phyloP scores from a whole-genome alignment of 305 asterid species.

The Solanum aculeatissimum region DNA sequence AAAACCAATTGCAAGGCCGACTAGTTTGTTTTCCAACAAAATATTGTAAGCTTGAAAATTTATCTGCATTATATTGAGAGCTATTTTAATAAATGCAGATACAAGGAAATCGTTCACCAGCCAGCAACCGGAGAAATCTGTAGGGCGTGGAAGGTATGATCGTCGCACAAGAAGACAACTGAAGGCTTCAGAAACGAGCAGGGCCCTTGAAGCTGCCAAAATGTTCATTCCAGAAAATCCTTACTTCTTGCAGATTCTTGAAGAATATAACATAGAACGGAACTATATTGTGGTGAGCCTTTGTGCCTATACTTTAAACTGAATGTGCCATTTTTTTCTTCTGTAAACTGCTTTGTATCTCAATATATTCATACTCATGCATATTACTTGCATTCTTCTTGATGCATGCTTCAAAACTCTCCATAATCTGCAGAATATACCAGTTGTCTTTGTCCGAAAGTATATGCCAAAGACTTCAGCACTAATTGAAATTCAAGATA shows the following conservation, averaged over 20 bases:
- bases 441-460: background rate
- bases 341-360: background rate
- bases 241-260: background rate
- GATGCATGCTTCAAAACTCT: background rate
- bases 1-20: background rate
- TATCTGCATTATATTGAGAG: background rate
- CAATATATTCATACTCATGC: background rate
- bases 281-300: constrained; percentile 1
- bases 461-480: background rate
- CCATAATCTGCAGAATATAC: constrained; percentile 1
- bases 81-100: background rate
- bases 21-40: background rate
- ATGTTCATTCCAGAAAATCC: background rate
- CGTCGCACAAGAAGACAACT: background rate
- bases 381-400: background rate
- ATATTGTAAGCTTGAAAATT: background rate
- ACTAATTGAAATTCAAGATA: constrained; percentile 5
- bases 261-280: background rate
- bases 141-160: background rate
- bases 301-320: background rate
- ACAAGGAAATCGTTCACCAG: background rate
- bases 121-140: background rate
- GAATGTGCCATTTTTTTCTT: background rate
- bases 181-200: background rate
- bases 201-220: background rate